phyloP scores from a whole-genome alignment of 2,329 filamentous ascomycete genomes.

The Phaeosphaeriaceae sp. region DNA sequence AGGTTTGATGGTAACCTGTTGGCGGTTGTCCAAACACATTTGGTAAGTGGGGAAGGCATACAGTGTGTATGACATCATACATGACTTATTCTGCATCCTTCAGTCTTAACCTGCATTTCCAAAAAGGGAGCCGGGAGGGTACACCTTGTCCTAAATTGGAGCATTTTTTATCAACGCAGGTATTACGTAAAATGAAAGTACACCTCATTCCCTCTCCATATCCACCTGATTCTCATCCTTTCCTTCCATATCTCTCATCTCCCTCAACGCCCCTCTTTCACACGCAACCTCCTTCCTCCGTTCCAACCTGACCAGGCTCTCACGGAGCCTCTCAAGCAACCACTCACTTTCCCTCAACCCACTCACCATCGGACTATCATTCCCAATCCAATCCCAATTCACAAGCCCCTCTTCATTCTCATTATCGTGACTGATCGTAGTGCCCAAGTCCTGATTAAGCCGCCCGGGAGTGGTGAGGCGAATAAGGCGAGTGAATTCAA shows the following conservation, averaged over 20 bases:
- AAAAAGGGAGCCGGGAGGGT: too few relatives aligned
- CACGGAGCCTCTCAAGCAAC: slow-evolving; percentile 69
- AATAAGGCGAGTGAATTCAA: slow-evolving; percentile 79
- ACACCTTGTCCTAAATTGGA: too few relatives aligned
- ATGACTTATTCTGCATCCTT: too few relatives aligned
- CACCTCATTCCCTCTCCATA: background rate
- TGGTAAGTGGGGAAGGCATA: too few relatives aligned
- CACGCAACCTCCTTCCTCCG: slow-evolving; percentile 26
- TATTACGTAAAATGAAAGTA: too few relatives aligned
- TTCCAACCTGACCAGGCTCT: slow-evolving; percentile 60
- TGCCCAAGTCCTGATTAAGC: slow-evolving; percentile 16
- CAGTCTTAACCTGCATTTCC: too few relatives aligned
- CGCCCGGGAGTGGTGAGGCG: slow-evolving; percentile 54
- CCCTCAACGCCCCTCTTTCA: background rate
- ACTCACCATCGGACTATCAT: slow-evolving; percentile 70
- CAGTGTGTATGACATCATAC: too few relatives aligned
- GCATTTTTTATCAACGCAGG: too few relatives aligned
- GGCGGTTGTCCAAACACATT: too few relatives aligned
- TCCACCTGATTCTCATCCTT: background rate
- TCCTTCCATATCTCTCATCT: background rate
- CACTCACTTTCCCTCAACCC: slow-evolving; percentile 69
- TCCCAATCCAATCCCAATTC: slow-evolving; percentile 76
- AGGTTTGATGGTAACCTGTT: too few relatives aligned
- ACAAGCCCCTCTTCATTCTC: slow-evolving; percentile 65
- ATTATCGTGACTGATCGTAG: slow-evolving; percentile 25